Evolutionary conservation across 768 basidiomycete species (phyloP).

Genomic region (Tremella yokohamensis): DNA sequence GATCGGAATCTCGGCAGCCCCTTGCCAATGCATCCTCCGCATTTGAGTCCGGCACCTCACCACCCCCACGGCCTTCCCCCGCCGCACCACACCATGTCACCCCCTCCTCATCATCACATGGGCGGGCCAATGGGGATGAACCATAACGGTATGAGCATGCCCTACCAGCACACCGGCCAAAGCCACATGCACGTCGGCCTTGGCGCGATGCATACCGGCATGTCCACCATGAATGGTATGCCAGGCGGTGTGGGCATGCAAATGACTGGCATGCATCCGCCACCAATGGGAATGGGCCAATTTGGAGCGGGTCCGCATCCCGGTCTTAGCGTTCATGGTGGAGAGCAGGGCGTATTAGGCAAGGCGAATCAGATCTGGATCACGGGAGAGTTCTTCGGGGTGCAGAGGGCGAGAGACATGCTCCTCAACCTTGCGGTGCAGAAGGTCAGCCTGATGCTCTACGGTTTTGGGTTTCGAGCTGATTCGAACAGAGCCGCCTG

Average conservation of each 20-base stretch:
- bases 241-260: constrained; percentile 53
- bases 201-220: constrained; percentile 27
- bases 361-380: constrained; percentile 85
- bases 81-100: neutral
- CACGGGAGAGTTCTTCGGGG: constrained; percentile 95
- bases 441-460: constrained; percentile 62
- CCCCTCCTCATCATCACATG: constrained; percentile 10
- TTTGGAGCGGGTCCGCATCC: constrained; percentile 52
- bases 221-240: constrained; percentile 15
- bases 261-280: constrained; percentile 52
- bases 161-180: constrained; percentile 12
- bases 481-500: constrained; percentile 65
- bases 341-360: constrained; percentile 52
- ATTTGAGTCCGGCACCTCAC: neutral
- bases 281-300: constrained; percentile 23
- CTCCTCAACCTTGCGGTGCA: constrained; percentile 77
- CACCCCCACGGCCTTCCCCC: neutral
- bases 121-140: constrained; percentile 13
- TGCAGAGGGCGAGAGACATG: constrained; percentile 93
- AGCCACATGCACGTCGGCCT: constrained; percentile 34
- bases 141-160: constrained; percentile 17
- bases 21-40: constrained; percentile 1
- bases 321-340: constrained; percentile 30
- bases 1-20: constrained; percentile 13
- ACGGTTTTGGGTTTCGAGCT: constrained; percentile 4